A percentile compares a stretch with the other conserved stretches of the same genome.
Evolutionary conservation across 768 basidiomycete species (phyloP).

Genomic region (Infundibulicybe gibba): DNA sequence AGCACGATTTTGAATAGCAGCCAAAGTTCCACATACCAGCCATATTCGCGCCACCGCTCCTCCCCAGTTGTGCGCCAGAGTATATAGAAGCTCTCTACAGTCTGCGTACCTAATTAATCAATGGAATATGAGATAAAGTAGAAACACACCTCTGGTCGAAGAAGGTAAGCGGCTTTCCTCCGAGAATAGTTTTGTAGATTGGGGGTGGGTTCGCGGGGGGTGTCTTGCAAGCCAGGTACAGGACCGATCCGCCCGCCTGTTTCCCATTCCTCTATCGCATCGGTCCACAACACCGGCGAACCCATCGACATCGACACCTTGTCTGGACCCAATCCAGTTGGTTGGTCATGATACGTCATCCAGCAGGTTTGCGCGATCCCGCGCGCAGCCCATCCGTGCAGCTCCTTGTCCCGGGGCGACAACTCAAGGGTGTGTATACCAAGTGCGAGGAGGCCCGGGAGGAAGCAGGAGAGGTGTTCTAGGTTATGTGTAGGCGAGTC

Average conservation of each 20-base stretch:
- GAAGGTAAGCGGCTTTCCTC: constrained; percentile 28
- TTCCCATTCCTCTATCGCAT: constrained; percentile 38
- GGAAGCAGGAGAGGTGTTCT: constrained; percentile 64
- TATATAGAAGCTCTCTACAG: constrained; percentile 51
- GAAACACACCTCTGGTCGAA: constrained; percentile 47
- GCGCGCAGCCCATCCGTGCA: constrained; percentile 58
- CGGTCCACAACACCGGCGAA: constrained; percentile 14
- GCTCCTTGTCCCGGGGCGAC: constrained; percentile 29
- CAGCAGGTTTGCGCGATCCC: constrained; percentile 62
- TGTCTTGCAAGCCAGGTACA: constrained; percentile 29
- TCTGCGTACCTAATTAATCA: constrained; percentile 20
- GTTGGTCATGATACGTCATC: constrained; percentile 59
- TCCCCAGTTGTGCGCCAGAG: constrained; percentile 51
- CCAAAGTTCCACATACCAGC: constrained; percentile 32
- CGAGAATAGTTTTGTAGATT: constrained; percentile 34
- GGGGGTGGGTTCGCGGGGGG: constrained; percentile 10
- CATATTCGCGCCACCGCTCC: constrained; percentile 47
- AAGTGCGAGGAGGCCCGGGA: constrained; percentile 59
- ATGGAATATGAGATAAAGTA: background rate
- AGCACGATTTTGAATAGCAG: background rate
- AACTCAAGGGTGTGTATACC: constrained; percentile 43
- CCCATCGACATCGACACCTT: constrained; percentile 31
- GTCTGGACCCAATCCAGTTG: constrained; percentile 64
- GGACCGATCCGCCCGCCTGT: constrained; percentile 26
- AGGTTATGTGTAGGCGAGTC: constrained; percentile 38